Base-by-base conservation (phyloP, 2,329 filamentous ascomycete species). In the Fusarium napiforme region DNA sequence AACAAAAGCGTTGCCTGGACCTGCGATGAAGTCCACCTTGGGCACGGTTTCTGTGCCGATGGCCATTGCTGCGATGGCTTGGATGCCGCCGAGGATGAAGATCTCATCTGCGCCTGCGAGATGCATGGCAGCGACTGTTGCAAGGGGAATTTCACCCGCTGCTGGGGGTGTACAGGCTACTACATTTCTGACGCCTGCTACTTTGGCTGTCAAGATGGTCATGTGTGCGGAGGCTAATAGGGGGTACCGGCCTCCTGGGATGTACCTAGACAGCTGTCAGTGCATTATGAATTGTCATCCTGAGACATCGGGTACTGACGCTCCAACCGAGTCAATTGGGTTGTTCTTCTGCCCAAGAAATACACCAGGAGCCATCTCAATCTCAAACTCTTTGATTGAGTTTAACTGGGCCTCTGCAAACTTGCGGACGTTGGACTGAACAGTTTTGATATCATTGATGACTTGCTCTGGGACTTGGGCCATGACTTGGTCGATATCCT, bases 51-150 rank as follows among this genome's bases (percentile, higher is more conserved):
- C 26, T 0, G 57, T 60, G 9, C 57, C 57, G 9, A 26, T 14
- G 7, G 57, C 57, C 57, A 60, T 60, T 26, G 57, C 57, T 8
- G 57, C 45, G 2, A 60, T 12, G 7, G 57, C 57, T 26, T 60
- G 57, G 8, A 60, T 60, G 2, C 57, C 57, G 1, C 57, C 57
- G 2, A 60, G 43, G 9, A 60, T 21, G 21, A 60, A 60, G 3
- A 60, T 60, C 21, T 60, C 43, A n/a, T 60, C 57, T 60, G 57
- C 45, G 1, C 57, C 57, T 39, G 57, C 57, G 21, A 60, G 57
- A 18, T 60, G 36, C 57, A 60, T 60, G 6, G 57, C 57, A 4
- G 57, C 45, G 26, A 60, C 57, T 34, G 57, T 60, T 6, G 57
- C 57, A 2, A 52, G 19, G 3, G 57, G 57, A 1, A 52, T 52